Evolutionary conservation across 2,329 filamentous ascomycete species (phyloP).

Genomic region (Aspergillus oerlinghausenensis): DNA sequence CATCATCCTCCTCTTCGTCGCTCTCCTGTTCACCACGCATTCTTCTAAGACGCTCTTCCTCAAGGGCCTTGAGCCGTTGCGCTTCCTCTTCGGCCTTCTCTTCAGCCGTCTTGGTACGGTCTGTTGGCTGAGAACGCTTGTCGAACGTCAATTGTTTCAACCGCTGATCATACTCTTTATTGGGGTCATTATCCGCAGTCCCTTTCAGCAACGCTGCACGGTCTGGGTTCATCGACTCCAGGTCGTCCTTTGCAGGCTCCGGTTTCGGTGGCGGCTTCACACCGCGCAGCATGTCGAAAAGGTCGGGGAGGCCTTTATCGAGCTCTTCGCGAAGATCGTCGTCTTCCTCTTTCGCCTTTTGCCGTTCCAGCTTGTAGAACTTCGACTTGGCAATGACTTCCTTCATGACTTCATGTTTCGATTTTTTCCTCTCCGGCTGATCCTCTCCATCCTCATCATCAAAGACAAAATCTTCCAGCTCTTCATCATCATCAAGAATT

Average conservation of each 20-base stretch:
- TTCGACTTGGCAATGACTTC: constrained; percentile 98
- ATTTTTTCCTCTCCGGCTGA: constrained; percentile 80
- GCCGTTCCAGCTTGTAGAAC: constrained; percentile 87
- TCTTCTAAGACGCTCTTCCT: constrained; percentile 73
- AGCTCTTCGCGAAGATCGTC: constrained; percentile 79
- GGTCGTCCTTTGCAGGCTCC: constrained; percentile 42
- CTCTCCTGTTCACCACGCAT: constrained; percentile 80
- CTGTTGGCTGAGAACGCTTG: constrained; percentile 75
- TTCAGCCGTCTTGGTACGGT: constrained; percentile 87
- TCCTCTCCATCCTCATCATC: constrained; percentile 50
- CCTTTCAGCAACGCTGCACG: constrained; percentile 57
- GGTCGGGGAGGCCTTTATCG: constrained; percentile 73
- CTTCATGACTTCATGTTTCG: constrained; percentile 95
- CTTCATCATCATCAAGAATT: constrained; percentile 40
- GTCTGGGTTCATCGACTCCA: constrained; percentile 57
- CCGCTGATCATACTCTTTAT: constrained; percentile 82
- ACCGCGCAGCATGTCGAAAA: constrained; percentile 66
- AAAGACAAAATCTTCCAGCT: constrained; percentile 33
- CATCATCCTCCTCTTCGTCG: constrained; percentile 54
- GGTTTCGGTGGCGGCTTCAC: constrained; percentile 51
- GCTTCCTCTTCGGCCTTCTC: constrained; percentile 77
- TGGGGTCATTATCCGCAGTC: constrained; percentile 62
- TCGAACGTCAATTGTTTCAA: constrained; percentile 80
- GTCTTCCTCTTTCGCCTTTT: constrained; percentile 88
- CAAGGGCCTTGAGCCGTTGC: constrained; percentile 69